Conservation (phyloP, 2,329 filamentous ascomycete genomes). For the Fusarium denticulatum region DNA sequence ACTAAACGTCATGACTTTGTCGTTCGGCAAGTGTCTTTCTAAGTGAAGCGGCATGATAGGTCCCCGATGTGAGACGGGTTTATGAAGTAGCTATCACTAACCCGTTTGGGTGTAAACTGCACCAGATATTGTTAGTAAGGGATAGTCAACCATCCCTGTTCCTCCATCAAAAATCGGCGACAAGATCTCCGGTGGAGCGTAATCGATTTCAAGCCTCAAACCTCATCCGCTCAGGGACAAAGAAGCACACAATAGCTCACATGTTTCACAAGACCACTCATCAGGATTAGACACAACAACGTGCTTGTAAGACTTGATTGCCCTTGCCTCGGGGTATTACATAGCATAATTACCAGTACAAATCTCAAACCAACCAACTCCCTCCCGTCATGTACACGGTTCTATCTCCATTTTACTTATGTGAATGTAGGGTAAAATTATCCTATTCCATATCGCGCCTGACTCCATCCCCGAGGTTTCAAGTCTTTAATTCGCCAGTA, state of each 20-base stretch:
- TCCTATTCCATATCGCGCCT: background rate
- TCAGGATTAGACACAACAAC: background rate
- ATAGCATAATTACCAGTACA: background rate
- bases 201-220: background rate
- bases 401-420: constrained; percentile 16
- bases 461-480: constrained; percentile 6
- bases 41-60: constrained; percentile 25
- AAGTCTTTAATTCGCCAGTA: constrained; percentile 54
- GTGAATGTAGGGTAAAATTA: background rate
- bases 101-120: rapidly evolving
- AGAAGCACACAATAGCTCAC: background rate
- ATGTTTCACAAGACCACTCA: background rate
- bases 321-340: constrained; percentile 27
- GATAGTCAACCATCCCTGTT: constrained; percentile 9
- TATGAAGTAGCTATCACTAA: background rate
- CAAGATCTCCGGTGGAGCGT: constrained; percentile 1
- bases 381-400: constrained; percentile 12
- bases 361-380: constrained; percentile 4
- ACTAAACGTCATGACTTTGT: constrained; percentile 2
- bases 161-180: background rate
- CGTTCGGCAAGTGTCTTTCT: background rate
- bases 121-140: background rate
- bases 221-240: background rate
- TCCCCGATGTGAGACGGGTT: constrained; percentile 22
- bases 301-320: constrained; percentile 15